Base-by-base conservation (phyloP, 2,329 filamentous ascomycete genomes). In the Sporothrix euskadiensis region DNA sequence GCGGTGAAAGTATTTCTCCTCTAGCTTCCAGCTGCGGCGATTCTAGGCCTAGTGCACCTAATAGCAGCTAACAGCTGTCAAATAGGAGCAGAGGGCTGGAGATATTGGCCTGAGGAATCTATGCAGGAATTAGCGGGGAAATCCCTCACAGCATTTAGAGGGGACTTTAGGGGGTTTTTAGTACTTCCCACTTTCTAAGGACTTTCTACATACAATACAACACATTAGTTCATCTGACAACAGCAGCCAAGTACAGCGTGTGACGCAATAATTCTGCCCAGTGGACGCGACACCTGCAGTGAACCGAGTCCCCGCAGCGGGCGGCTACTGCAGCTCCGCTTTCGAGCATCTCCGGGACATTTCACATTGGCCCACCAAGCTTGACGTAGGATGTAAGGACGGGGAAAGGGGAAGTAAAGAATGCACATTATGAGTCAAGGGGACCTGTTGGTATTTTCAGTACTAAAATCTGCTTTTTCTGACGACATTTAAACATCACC, bases 1-100 rank as follows among this genome's bases (percentile, higher is more conserved):
- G 49, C 69, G 69, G 69, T 39, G 26, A 30, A 61, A 61, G n/a
- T 59, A 32, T 71, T 71, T 71, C 54, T 71, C 69, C 69, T 39
- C 32, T 54, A 41, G 39, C 30, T 7, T 16, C 14, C n/a, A 47
- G 39, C 1, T 30, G 39, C n/a, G 5, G n/a, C 12, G 10, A 26
- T 16, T 47, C 12, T 16, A 44, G 3, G 41, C 14, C 47, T 49
- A 49, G 63, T 49, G 41, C 19, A 8, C 10, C 57, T 2, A 39
- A 14, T 4, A 47, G 14, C 10, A 47, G 41, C 44, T 14, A 49
- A 49, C 44, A 3, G 19, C 44, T 19, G 41, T 2, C 35, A n/a
- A n/a, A n/a, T n/a, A n/a, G n/a, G n/a, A n/a, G n/a, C n/a, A n/a
- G n/a, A n/a, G n/a, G n/a, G n/a, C n/a, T n/a, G n/a, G n/a, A n/a